Evolutionary conservation across 2,329 filamentous ascomycete species (phyloP).

Genomic region (Pochonia chlamydosporia): DNA sequence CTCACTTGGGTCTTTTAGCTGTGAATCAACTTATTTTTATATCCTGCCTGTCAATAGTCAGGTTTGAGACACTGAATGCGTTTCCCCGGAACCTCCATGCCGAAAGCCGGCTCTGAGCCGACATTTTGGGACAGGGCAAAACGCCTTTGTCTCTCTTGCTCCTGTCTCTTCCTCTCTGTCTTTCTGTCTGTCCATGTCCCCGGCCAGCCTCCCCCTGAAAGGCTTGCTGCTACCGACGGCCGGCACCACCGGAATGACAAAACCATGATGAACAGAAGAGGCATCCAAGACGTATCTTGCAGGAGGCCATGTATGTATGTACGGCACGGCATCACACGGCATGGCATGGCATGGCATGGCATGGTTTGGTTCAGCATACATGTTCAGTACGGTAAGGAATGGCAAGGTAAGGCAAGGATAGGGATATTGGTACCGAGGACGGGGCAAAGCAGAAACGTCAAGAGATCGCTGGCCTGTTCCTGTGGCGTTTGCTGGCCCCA

Average conservation of each 20-base stretch:
- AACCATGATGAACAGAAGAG: background rate
- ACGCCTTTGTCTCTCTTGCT: background rate
- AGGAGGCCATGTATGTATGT: too few species aligned
- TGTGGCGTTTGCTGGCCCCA: background rate
- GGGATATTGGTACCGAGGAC: too few species aligned
- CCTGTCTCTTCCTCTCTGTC: background rate
- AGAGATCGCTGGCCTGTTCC: background rate
- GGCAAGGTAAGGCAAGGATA: too few species aligned
- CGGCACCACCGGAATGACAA: constrained; percentile 1
- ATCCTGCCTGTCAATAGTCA: background rate
- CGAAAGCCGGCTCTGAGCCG: background rate
- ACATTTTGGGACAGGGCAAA: too few species aligned
- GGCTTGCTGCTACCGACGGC: background rate
- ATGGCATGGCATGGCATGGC: too few species aligned
- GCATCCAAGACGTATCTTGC: background rate
- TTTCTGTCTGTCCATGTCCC: too few species aligned
- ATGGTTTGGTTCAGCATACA: too few species aligned
- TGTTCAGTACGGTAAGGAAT: too few species aligned
- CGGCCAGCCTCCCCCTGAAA: background rate
- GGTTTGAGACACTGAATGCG: background rate
- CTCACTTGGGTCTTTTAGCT: background rate
- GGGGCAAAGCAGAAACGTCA: too few species aligned
- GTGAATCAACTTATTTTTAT: background rate
- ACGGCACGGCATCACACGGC: too few species aligned
- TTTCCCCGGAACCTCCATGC: background rate